These are phyloP conservation scores for Fusarium annulatum DNA, from an alignment of 2,329 filamentous ascomycete genomes.

Conservation along the genomic window DNA sequence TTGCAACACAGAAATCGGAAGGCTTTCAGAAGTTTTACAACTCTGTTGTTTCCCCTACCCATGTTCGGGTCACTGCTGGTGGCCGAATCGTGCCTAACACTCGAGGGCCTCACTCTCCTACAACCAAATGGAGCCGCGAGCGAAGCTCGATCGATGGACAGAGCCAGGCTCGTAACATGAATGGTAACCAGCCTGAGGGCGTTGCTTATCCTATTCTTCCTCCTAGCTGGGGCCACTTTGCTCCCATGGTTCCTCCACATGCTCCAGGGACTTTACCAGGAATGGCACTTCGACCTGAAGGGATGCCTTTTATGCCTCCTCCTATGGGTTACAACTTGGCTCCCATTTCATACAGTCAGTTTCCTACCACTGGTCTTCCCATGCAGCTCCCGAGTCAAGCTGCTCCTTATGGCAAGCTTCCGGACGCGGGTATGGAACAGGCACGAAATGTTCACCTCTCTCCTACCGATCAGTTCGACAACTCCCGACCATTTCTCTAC, in stretches of 20 bases:
- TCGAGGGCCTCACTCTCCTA: slow-evolving; percentile 63
- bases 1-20: slow-evolving; percentile 67
- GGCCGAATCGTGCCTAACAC: slow-evolving; percentile 75
- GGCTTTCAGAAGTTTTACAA: slow-evolving; percentile 77
- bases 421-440: slow-evolving; percentile 49
- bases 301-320: slow-evolving; percentile 54
- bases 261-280: slow-evolving; percentile 46
- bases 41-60: slow-evolving; percentile 74
- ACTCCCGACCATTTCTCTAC: slow-evolving; percentile 56
- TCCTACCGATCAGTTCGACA: slow-evolving; percentile 59
- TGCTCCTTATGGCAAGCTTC: slow-evolving; percentile 44
- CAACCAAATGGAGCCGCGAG: slow-evolving; percentile 62
- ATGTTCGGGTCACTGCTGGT: slow-evolving; percentile 74
- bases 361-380: slow-evolving; percentile 26
- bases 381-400: slow-evolving; percentile 32
- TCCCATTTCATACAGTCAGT: slow-evolving; percentile 41
- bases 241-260: slow-evolving; percentile 49
- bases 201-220: slow-evolving; percentile 44
- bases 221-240: slow-evolving; percentile 45
- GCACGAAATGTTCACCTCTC: slow-evolving; percentile 50
- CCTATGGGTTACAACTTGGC: slow-evolving; percentile 54
- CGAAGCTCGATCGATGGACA: slow-evolving; percentile 42
- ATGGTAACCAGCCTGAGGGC: slow-evolving; percentile 37
- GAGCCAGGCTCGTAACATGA: slow-evolving; percentile 29
- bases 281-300: slow-evolving; percentile 46